These are phyloP conservation scores for Neurospora sp. DNA, from an alignment of 2,329 filamentous ascomycete species.

Conservation along the genomic window DNA sequence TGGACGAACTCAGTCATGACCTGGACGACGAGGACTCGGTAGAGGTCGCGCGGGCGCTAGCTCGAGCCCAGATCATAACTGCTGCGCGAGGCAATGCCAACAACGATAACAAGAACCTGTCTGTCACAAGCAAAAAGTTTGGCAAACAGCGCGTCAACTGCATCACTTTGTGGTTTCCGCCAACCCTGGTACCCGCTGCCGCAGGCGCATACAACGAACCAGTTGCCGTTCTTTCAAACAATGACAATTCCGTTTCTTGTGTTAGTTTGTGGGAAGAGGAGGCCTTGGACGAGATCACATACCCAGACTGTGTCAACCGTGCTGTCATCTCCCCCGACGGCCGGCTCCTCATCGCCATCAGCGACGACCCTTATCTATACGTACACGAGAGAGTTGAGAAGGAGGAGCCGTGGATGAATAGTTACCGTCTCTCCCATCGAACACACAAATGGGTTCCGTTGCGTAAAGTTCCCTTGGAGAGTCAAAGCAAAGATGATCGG, in stretches of 20 bases:
- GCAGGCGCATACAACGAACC: constrained; percentile 36
- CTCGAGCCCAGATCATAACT: constrained; percentile 23
- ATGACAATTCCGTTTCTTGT: constrained; percentile 82
- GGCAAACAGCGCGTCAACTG: constrained; percentile 56
- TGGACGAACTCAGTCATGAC: constrained; percentile 20
- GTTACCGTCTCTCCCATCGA: constrained; percentile 16
- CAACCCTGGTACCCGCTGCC: constrained; percentile 22
- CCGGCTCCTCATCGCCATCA: constrained; percentile 67
- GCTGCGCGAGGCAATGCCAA: background rate
- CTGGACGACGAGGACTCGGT: constrained; percentile 22
- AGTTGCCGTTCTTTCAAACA: constrained; percentile 75
- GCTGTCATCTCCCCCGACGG: constrained; percentile 90
- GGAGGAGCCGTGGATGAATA: constrained; percentile 19
- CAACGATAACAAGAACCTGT: constrained; percentile 30
- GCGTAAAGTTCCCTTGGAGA: constrained; percentile 46
- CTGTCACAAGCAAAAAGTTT: constrained; percentile 43
- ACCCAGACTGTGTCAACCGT: constrained; percentile 85
- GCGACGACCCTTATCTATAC: constrained; percentile 79
- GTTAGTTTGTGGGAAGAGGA: constrained; percentile 61
- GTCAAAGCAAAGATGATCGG: constrained; percentile 44
- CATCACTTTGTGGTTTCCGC: constrained; percentile 54
- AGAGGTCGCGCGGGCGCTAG: constrained; percentile 13
- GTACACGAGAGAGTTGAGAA: constrained; percentile 55
- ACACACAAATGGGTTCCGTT: constrained; percentile 42
- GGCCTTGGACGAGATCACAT: constrained; percentile 59